These are phyloP conservation scores for Sporobolomyces roseus DNA, from an alignment of 768 basidiomycete genomes.

Conservation along the genomic window DNA sequence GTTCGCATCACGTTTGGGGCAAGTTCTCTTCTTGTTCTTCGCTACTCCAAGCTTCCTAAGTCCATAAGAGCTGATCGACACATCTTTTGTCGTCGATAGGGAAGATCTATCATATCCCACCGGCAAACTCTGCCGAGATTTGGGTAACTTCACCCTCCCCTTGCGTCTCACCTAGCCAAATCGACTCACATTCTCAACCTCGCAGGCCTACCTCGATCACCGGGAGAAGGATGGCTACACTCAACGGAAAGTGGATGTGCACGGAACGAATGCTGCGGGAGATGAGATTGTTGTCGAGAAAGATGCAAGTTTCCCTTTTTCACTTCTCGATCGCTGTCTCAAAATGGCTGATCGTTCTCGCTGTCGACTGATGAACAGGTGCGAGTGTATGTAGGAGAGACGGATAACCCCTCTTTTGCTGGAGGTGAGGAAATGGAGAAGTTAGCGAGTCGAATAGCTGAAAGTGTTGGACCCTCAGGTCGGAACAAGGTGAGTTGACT, in stretches of 20 bases:
- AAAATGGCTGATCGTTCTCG: background rate
- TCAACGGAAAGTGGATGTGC: constrained; percentile 69
- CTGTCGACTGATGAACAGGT: background rate
- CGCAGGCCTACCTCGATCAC: constrained; percentile 28
- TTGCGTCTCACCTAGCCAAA: too few species aligned
- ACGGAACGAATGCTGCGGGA: constrained; percentile 57
- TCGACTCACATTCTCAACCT: too few species aligned
- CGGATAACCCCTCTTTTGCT: constrained; percentile 83
- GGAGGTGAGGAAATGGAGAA: constrained; percentile 72
- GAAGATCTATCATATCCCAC: constrained; percentile 81
- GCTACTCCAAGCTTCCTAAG: background rate
- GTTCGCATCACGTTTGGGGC: constrained; percentile 77
- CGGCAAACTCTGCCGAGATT: constrained; percentile 51
- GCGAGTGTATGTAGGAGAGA: constrained; percentile 74
- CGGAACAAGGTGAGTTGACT: constrained; percentile 66
- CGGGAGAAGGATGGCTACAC: constrained; percentile 78
- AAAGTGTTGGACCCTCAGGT: constrained; percentile 78
- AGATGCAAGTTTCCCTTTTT: constrained; percentile 36
- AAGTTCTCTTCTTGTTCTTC: background rate
- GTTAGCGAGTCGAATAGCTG: constrained; percentile 68
- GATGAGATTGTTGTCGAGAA: constrained; percentile 58
- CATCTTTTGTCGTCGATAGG: constrained; percentile 52
- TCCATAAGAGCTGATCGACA: too few species aligned
- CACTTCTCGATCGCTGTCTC: background rate
- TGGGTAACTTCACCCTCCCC: too few species aligned